phyloP scores from a whole-genome alignment of 306 rosid species.

The Hippophae gyantsensis region DNA sequence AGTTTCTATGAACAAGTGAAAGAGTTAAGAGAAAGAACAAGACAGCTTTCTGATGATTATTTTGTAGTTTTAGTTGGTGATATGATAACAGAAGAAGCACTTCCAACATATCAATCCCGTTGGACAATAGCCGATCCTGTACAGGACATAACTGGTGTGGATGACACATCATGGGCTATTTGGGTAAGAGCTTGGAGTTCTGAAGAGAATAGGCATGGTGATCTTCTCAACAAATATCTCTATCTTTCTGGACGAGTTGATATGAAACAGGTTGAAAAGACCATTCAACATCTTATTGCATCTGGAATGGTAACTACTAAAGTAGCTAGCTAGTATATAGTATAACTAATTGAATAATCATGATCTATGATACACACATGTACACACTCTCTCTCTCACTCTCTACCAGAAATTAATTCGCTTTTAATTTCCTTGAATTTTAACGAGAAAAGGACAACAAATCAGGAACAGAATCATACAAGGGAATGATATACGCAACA shows the following conservation, averaged over 20 bases:
- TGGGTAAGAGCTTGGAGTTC: not conserved
- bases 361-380: too few relatives aligned
- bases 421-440: too few relatives aligned
- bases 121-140: not conserved
- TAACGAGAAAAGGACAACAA: too few relatives aligned
- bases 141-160: not conserved
- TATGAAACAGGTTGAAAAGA: not conserved
- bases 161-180: not conserved
- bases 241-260: slow-evolving; percentile 1
- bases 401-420: too few relatives aligned
- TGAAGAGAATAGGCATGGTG: slow-evolving; percentile 3
- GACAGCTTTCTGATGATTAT: not conserved
- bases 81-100: slow-evolving; percentile 1
- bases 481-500: too few relatives aligned
- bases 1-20: not conserved
- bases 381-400: too few relatives aligned
- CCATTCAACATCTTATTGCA: not conserved
- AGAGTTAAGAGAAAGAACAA: not conserved
- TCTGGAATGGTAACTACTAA: not conserved
- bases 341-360: too few relatives aligned
- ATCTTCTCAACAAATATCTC: not conserved
- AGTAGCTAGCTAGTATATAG: too few relatives aligned
- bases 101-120: not conserved
- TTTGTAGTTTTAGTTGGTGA: not conserved
- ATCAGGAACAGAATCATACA: too few relatives aligned